Conservation (phyloP, 441 rosid genomes). For the Adansonia rubrostipa region DNA sequence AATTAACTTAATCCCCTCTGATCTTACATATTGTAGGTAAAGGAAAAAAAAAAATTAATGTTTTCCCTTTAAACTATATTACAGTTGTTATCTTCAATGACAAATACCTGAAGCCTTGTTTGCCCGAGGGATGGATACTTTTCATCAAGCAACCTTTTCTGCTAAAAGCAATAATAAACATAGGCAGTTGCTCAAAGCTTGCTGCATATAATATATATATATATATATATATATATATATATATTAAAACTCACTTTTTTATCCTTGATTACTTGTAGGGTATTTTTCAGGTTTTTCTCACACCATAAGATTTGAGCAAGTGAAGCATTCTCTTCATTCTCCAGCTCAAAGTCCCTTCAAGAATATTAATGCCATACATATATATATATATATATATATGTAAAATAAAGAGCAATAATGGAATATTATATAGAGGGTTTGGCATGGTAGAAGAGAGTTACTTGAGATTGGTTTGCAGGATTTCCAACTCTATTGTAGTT, state of each 20-base stretch:
- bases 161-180: background rate
- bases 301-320: slow-evolving; percentile 28
- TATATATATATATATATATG: background rate
- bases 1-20: background rate
- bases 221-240: background rate
- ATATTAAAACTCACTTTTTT: slow-evolving; percentile 28
- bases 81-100: background rate
- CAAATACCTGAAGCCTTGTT: background rate
- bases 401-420: background rate
- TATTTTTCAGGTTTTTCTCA: slow-evolving; percentile 27
- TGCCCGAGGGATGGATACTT: background rate
- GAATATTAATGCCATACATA: background rate
- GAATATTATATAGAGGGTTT: no score
- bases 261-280: slow-evolving; percentile 26
- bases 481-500: background rate
- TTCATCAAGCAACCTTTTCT: background rate
- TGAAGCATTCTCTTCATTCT: slow-evolving; percentile 12
- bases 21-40: background rate
- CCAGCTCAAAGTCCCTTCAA: slow-evolving; percentile 33
- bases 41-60: background rate
- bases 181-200: background rate
- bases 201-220: background rate
- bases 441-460: background rate
- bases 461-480: slow-evolving; percentile 9
- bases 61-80: background rate